Percentiles rank a stretch among this genome's conserved stretches.
Evolutionary conservation across 495 filamentous ascomycete genomes (phyloP).

Genomic region (Beverwykella pulmonaria): DNA sequence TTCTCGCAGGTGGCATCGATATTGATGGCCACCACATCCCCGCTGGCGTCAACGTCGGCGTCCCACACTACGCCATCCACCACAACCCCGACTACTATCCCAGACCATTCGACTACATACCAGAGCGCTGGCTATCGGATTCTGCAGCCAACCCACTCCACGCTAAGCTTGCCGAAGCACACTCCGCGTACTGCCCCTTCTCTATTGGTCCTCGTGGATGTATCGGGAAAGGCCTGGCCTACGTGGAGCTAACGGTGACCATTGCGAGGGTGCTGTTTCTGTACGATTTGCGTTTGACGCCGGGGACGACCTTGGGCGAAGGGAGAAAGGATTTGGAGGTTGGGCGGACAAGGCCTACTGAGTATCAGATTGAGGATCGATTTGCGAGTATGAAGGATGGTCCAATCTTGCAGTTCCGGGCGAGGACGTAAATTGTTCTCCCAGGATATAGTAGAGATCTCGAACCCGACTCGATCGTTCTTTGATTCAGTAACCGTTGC

Average conservation of each 20-base stretch:
- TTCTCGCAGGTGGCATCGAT: slow-evolving; percentile 61
- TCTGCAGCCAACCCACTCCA: slow-evolving; percentile 13
- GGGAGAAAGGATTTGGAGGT: slow-evolving; percentile 41
- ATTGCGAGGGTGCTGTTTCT: slow-evolving; percentile 36
- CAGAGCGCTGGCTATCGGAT: slow-evolving; percentile 39
- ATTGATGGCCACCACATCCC: slow-evolving; percentile 59
- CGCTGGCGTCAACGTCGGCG: slow-evolving; percentile 48
- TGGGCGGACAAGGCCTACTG: slow-evolving; percentile 50
- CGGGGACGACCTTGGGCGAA: slow-evolving; percentile 36
- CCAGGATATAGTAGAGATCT: too few relatives aligned
- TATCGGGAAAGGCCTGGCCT: slow-evolving; percentile 40
- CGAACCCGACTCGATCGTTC: too few relatives aligned
- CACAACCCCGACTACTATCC: slow-evolving; percentile 40
- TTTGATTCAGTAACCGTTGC: too few relatives aligned
- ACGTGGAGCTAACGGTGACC: slow-evolving; percentile 37
- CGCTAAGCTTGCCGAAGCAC: slow-evolving; percentile 17
- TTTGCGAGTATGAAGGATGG: slow-evolving; percentile 62
- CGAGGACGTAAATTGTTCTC: neutral
- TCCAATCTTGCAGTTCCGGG: slow-evolving; percentile 57
- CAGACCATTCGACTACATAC: slow-evolving; percentile 33
- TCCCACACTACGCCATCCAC: slow-evolving; percentile 38
- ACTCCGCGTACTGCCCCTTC: slow-evolving; percentile 40
- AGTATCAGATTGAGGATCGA: slow-evolving; percentile 61
- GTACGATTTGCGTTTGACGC: slow-evolving; percentile 34
- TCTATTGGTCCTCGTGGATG: slow-evolving; percentile 40